These are phyloP conservation scores for Aspergillus brasiliensis DNA, from an alignment of 2,329 filamentous ascomycete species.

Conservation along the genomic window DNA sequence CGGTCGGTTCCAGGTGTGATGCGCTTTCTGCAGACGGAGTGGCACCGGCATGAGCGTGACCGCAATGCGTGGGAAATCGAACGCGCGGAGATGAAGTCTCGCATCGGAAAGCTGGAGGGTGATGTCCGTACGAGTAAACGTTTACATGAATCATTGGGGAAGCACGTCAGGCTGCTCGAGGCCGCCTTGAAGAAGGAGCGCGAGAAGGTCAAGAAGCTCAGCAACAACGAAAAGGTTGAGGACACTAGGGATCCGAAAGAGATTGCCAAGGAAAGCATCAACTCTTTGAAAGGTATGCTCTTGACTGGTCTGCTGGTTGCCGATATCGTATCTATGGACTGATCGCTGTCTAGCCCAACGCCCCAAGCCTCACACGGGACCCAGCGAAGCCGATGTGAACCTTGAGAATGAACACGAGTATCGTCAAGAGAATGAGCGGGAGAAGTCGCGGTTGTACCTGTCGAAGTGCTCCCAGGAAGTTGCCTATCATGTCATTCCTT, in stretches of 20 bases:
- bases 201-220: slow-evolving; percentile 62
- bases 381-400: slow-evolving; percentile 52
- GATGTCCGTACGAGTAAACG: slow-evolving; percentile 83
- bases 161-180: slow-evolving; percentile 88
- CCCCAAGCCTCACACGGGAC: slow-evolving; percentile 52
- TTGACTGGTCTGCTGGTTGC: not conserved
- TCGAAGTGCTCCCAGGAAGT: slow-evolving; percentile 69
- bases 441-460: slow-evolving; percentile 65
- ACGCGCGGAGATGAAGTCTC: slow-evolving; percentile 96
- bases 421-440: slow-evolving; percentile 60
- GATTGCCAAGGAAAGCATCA: slow-evolving; percentile 49
- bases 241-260: slow-evolving; percentile 48
- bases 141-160: slow-evolving; percentile 83
- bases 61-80: slow-evolving; percentile 99
- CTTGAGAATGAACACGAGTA: slow-evolving; percentile 49
- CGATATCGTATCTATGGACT: not conserved
- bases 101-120: slow-evolving; percentile 92
- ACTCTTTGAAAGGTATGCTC: slow-evolving; percentile 29
- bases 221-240: slow-evolving; percentile 55
- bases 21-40: slow-evolving; percentile 98
- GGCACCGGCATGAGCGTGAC: slow-evolving; percentile 97
- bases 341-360: slow-evolving; percentile 42
- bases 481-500: slow-evolving; percentile 68
- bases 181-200: slow-evolving; percentile 83
- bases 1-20: slow-evolving; percentile 71